phyloP scores from a whole-genome alignment of 805 yeast genomes.

The Teunomyces stri region DNA sequence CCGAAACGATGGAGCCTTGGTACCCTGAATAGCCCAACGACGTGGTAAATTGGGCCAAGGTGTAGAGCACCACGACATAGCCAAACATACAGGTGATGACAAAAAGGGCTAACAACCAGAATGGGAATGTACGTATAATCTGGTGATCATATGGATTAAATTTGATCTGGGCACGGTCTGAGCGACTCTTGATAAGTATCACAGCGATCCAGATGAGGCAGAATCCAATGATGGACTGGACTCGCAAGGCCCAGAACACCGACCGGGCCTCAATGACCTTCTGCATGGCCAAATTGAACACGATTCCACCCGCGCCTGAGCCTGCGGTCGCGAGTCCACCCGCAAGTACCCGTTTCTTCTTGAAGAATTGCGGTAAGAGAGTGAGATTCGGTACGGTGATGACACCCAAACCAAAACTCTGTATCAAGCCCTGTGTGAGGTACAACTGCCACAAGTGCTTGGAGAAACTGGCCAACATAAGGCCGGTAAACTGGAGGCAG shows the following conservation, averaged over 20 bases:
- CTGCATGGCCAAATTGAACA: conserved; percentile 26
- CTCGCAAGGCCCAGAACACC: conserved; percentile 23
- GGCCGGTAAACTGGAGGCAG: conserved; percentile 18
- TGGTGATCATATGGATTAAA: conserved; percentile 14
- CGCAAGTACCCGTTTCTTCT: conserved; percentile 17
- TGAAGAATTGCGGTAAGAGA: conserved; percentile 23
- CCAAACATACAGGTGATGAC: conserved; percentile 22
- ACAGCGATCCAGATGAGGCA: conserved; percentile 8
- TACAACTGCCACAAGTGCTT: conserved; percentile 20
- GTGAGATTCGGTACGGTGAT: conserved; percentile 19
- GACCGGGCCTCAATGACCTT: conserved; percentile 15
- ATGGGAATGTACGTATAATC: conserved; percentile 12
- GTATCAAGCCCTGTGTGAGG: conserved; percentile 23
- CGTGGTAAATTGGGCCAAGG: conserved; percentile 22
- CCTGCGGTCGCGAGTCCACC: conserved; percentile 21
- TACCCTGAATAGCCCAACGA: conserved; percentile 20
- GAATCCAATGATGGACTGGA: conserved; percentile 13
- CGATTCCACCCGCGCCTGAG: conserved; percentile 22
- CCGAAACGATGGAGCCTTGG: conserved; percentile 25
- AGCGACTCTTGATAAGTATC: conserved; percentile 7
- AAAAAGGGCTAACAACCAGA: conserved; percentile 16
- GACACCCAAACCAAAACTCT: conserved; percentile 22
- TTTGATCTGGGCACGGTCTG: conserved; percentile 11
- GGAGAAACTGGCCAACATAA: conserved; percentile 21
- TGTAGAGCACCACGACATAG: conserved; percentile 23